Percentiles rank a stretch among this genome's conserved stretches.
These are phyloP conservation scores for Ganoderma leucocontextum DNA, from an alignment of 1,284 basidiomycete species.

Conservation along the genomic window DNA sequence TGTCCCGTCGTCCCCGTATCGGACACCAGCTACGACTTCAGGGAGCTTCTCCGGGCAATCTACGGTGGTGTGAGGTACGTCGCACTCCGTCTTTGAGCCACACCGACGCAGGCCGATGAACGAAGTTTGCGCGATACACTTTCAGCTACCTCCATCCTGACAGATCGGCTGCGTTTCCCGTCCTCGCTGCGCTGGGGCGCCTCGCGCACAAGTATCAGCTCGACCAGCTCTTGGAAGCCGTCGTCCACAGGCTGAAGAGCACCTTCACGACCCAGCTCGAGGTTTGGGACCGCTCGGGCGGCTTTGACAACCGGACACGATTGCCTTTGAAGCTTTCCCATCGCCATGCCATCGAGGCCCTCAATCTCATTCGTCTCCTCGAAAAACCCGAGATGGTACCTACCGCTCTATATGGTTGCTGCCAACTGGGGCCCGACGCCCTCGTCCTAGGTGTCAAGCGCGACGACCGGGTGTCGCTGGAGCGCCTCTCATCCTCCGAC, in stretches of 20 bases:
- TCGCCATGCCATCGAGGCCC: conserved; percentile 8
- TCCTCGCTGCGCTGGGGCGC: conserved; percentile 4
- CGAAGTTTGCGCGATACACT: background rate
- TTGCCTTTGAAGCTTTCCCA: background rate
- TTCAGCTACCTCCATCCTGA: conserved; percentile 3
- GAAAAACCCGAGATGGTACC: conserved; percentile 2
- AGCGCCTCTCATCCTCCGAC: background rate
- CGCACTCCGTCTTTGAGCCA: background rate
- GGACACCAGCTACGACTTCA: conserved; percentile 16
- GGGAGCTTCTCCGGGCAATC: conserved; percentile 12
- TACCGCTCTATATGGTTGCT: conserved; percentile 1
- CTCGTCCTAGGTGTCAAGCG: background rate
- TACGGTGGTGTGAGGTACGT: conserved; percentile 10
- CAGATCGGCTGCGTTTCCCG: background rate
- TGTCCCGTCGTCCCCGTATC: conserved; percentile 10
- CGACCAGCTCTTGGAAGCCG: conserved; percentile 9
- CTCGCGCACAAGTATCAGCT: conserved; percentile 19
- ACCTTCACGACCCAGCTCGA: conserved; percentile 4
- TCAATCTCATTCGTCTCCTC: conserved; percentile 15
- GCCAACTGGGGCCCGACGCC: background rate
- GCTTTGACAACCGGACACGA: background rate
- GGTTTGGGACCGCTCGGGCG: conserved; percentile 4
- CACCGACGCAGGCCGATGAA: background rate
- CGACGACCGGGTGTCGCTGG: background rate
- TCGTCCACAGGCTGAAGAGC: conserved; percentile 1